A percentile compares a stretch with the other conserved stretches of the same genome.
Evolutionary conservation across 2,329 filamentous ascomycete genomes (phyloP).

Genomic region (Immersiporthe knoxdaviesiana): DNA sequence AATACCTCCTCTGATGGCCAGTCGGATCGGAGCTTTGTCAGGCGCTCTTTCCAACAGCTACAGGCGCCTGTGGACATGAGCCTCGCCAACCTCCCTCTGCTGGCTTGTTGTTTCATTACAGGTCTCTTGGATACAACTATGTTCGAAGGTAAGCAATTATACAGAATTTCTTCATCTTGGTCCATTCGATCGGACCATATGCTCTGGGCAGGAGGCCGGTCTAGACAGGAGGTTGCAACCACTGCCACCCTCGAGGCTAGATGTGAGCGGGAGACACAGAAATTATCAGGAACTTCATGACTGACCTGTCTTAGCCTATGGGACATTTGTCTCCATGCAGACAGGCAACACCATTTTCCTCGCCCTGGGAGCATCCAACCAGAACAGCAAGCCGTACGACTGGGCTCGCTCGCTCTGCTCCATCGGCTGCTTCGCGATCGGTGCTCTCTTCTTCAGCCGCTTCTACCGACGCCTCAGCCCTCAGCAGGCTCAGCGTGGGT

Average conservation of each 20-base stretch:
- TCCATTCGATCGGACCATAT: background rate
- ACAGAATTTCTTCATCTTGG: background rate
- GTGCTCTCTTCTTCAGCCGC: constrained; percentile 44
- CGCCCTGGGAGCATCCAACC: constrained; percentile 45
- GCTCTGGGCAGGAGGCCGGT: too few species aligned
- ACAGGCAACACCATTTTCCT: constrained; percentile 48
- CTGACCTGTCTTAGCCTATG: constrained; percentile 39
- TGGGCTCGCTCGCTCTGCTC: constrained; percentile 49
- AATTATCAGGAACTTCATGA: too few species aligned
- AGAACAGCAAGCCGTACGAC: constrained; percentile 44
- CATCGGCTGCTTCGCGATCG: constrained; percentile 47
- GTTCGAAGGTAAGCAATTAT: constrained; percentile 30
- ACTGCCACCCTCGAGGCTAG: too few species aligned
- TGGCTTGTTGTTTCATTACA: constrained; percentile 31
- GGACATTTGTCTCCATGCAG: constrained; percentile 49
- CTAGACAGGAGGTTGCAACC: too few species aligned
- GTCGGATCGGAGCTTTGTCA: background rate
- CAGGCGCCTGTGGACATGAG: constrained; percentile 18
- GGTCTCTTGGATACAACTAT: constrained; percentile 32
- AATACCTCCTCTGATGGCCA: background rate
- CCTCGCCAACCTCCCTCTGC: constrained; percentile 28
- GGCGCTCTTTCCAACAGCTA: background rate
- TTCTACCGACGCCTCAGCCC: constrained; percentile 34
- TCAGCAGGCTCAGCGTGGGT: constrained; percentile 18
- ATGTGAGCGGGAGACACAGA: too few species aligned